Conservation (phyloP, 2,329 filamentous ascomycete genomes). For the Ophiobolus disseminans region DNA sequence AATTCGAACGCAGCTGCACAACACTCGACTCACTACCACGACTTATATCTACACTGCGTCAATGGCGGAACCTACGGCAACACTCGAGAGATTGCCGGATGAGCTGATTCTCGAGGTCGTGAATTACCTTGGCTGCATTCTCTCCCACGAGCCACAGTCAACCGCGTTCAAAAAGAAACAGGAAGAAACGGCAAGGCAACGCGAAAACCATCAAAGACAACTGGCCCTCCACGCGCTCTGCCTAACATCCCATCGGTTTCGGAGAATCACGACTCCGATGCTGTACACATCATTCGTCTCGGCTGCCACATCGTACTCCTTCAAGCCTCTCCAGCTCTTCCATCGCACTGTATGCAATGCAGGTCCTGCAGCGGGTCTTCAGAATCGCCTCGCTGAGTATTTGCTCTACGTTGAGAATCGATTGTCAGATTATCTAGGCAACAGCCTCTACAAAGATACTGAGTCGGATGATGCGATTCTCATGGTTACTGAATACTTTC, state of each 20-base stretch:
- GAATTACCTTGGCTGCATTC: slow-evolving; percentile 16
- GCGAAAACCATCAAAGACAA: slow-evolving; percentile 28
- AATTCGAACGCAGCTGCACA: too few species aligned
- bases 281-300: slow-evolving; percentile 33
- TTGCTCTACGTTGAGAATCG: slow-evolving; percentile 38
- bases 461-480: background rate
- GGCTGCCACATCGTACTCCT: slow-evolving; percentile 21
- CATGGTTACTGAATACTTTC: slow-evolving; percentile 24
- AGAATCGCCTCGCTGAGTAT: slow-evolving; percentile 7
- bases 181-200: slow-evolving; percentile 27
- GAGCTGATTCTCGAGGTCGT: slow-evolving; percentile 33
- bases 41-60: too few species aligned
- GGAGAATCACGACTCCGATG: slow-evolving; percentile 24
- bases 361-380: background rate
- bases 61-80: background rate
- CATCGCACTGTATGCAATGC: slow-evolving; percentile 17
- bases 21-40: too few species aligned
- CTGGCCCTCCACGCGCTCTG: slow-evolving; percentile 25
- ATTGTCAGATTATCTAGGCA: slow-evolving; percentile 28
- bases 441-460: slow-evolving; percentile 20
- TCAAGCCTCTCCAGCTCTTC: slow-evolving; percentile 23
- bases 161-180: slow-evolving; percentile 23
- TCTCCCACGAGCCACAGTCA: slow-evolving; percentile 31
- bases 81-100: slow-evolving; percentile 23
- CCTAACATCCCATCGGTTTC: slow-evolving; percentile 25